Base-by-base conservation (phyloP, 2,329 filamentous ascomycete genomes). In the Epichloe aotearoae region DNA sequence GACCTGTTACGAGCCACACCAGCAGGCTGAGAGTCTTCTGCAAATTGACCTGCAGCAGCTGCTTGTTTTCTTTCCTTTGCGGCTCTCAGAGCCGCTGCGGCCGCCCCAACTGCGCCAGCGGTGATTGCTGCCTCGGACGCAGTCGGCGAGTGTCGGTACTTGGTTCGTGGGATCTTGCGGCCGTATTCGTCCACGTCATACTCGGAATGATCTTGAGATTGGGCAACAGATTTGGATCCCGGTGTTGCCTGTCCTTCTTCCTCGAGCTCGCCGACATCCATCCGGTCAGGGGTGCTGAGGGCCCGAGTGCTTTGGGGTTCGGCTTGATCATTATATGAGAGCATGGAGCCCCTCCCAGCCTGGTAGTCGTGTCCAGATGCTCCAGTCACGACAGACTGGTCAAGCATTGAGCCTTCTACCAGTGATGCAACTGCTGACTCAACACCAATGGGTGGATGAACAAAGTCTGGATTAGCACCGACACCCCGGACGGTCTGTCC, bases 341-440 rank as follows among this genome's bases (percentile, higher is more conserved):
- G 19, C 30, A 60, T 63, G 52, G 75, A 68, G 59, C 71, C 58
- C 52, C 68, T 55, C 53, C 61, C 59, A 55, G 67, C 56, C 17
- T 52, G 57, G 54, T 74, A 76, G 23, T 76, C 73, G 54, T 75
- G 58, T 34, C 71, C 73, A 12, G 80, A 83, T 10, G 73, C 74
- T 37, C 62, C 71, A 3, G 81, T 90, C 49, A 95, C 63, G 12
- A 84, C 78, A 2, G 88, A 94, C 47, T 77, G 76, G 4, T 80
- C 76, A 15, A 80, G 64, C 65, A 76, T 71, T 0, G 88, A 91
- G 17, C 89, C 88, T 58, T 93, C 84, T 2, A 83, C 71, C 6
- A 97, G 72, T 15, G 90, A 96, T 6, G 91, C 91, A 11, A 97
- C 90, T 10, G 86, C 86, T 14, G 90, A 96, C 66, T 96, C 90